phyloP scores from a whole-genome alignment of 192 early-diverging fungal genomes.

The Coemansia sp. region DNA sequence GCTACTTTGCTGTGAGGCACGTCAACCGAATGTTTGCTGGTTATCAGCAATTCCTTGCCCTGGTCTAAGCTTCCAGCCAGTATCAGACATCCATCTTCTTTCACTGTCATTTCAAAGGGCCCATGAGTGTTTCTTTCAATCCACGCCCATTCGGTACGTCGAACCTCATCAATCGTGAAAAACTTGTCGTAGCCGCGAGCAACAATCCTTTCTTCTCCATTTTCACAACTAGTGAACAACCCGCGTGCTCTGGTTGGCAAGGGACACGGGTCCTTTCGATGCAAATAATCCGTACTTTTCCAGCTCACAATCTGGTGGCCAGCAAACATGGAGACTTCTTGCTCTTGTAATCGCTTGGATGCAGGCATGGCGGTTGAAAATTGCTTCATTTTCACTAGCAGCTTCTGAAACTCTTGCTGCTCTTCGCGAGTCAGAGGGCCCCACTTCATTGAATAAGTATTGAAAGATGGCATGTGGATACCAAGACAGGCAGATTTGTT shows the following conservation, averaged over 20 bases:
- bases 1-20: constrained; percentile 58
- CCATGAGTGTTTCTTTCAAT: constrained; percentile 64
- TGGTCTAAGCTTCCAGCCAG: constrained; percentile 68
- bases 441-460: neutral
- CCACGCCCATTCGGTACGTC: constrained; percentile 57
- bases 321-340: constrained; percentile 21
- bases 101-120: constrained; percentile 89
- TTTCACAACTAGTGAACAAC: constrained; percentile 60
- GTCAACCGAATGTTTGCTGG: constrained; percentile 77
- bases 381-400: constrained; percentile 28
- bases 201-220: constrained; percentile 55
- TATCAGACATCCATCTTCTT: constrained; percentile 97
- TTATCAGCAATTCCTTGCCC: constrained; percentile 66
- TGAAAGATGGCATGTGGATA: neutral
- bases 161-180: constrained; percentile 77
- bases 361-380: constrained; percentile 7
- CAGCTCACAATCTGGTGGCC: constrained; percentile 51
- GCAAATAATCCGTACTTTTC: constrained; percentile 68
- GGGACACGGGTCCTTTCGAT: constrained; percentile 59
- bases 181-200: constrained; percentile 97
- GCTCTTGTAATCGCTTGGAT: constrained; percentile 35
- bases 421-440: constrained; percentile 28
- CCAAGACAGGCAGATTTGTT: no score
- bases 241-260: constrained; percentile 80
- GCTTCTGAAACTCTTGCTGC: constrained; percentile 22